Conservation (phyloP, 2,329 filamentous ascomycete species). For the Dichotomopilus funicola region DNA sequence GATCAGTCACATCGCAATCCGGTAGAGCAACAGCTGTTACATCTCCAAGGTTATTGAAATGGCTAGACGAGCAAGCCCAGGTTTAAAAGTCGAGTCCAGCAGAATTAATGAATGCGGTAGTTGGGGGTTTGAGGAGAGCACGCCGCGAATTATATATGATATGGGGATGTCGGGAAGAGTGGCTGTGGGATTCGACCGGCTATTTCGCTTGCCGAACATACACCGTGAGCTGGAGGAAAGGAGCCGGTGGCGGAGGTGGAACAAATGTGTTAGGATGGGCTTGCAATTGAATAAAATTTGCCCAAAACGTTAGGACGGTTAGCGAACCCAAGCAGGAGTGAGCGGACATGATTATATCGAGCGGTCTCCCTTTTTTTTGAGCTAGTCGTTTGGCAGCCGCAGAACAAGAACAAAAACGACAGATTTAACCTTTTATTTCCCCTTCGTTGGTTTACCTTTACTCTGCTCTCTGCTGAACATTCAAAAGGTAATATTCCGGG, state of each 20-base stretch:
- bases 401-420: slow-evolving; percentile 3
- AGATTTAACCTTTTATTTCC: not conserved
- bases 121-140: too few species aligned
- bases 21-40: too few species aligned
- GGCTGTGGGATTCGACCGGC: too few species aligned
- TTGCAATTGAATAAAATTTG: not conserved
- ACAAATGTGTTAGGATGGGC: not conserved
- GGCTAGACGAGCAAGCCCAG: not conserved
- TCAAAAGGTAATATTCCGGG: too few species aligned
- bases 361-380: not conserved
- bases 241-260: not conserved
- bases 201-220: too few species aligned
- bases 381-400: not conserved
- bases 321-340: not conserved
- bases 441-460: too few species aligned
- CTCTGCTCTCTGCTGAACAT: too few species aligned
- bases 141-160: too few species aligned
- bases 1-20: too few species aligned
- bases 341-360: not conserved
- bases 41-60: not conserved
- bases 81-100: not conserved
- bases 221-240: too few species aligned
- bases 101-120: too few species aligned
- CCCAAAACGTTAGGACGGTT: not conserved
- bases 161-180: too few species aligned